Percentiles rank a stretch among this genome's conserved stretches.
These are phyloP conservation scores for Akanthomyces lecanii DNA, from an alignment of 2,329 filamentous ascomycete species.

Conservation along the genomic window DNA sequence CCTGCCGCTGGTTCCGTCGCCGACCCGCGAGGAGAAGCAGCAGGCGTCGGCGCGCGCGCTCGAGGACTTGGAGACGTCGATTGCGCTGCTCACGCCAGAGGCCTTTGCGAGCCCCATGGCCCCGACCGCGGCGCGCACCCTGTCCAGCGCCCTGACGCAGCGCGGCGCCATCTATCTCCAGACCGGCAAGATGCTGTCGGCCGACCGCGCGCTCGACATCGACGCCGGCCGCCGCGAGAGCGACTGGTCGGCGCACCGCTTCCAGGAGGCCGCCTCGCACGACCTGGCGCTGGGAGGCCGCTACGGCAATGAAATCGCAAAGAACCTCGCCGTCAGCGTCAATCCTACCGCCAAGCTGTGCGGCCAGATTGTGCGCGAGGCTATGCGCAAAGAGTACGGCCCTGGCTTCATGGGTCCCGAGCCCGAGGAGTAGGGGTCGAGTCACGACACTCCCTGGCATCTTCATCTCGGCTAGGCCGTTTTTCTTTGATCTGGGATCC, in stretches of 20 bases:
- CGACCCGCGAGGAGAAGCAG: slow-evolving; percentile 34
- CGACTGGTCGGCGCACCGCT: slow-evolving; percentile 49
- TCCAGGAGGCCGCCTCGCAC: slow-evolving; percentile 58
- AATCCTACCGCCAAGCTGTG: slow-evolving; percentile 68
- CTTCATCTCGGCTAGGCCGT: not conserved
- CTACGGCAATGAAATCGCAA: slow-evolving; percentile 63
- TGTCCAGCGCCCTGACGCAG: slow-evolving; percentile 69
- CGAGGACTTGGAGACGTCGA: slow-evolving; percentile 53
- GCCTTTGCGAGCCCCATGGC: slow-evolving; percentile 53
- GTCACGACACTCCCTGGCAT: not conserved
- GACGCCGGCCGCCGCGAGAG: slow-evolving; percentile 40
- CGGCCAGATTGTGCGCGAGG: slow-evolving; percentile 64
- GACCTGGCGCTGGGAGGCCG: slow-evolving; percentile 62
- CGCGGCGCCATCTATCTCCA: slow-evolving; percentile 61
- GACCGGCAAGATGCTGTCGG: slow-evolving; percentile 47
- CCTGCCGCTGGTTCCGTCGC: slow-evolving; percentile 39
- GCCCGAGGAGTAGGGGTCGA: slow-evolving; percentile 14
- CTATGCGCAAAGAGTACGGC: slow-evolving; percentile 65
- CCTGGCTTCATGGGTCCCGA: slow-evolving; percentile 40
- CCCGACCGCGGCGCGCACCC: slow-evolving; percentile 58
- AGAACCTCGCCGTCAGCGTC: slow-evolving; percentile 58
- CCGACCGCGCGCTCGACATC: slow-evolving; percentile 35
- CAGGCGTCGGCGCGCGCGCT: slow-evolving; percentile 40
- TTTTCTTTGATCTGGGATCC: not conserved
- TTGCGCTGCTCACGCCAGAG: slow-evolving; percentile 54